Percentiles rank a stretch among this genome's conserved stretches.
phyloP scores from a whole-genome alignment of 108 stramenopile genomes.

The Skeletonema grethae region DNA sequence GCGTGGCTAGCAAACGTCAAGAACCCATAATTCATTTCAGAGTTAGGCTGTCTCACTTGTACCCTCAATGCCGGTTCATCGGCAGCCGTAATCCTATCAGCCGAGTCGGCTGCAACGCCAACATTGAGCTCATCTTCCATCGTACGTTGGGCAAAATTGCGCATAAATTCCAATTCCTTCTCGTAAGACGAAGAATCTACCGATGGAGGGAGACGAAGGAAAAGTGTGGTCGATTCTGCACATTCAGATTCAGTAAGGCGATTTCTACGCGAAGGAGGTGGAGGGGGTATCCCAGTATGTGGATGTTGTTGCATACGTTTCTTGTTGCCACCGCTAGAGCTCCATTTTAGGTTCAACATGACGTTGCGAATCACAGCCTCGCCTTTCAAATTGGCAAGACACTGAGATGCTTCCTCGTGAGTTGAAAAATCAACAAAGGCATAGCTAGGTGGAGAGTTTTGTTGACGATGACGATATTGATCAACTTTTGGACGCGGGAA shows the following conservation, averaged over 20 bases:
- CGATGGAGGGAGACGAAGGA: slow-evolving; percentile 63
- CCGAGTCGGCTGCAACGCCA: slow-evolving; percentile 49
- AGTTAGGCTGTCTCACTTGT: slow-evolving; percentile 42
- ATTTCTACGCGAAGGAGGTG: slow-evolving; percentile 41
- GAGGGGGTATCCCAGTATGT: slow-evolving; percentile 28
- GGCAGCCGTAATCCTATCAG: slow-evolving; percentile 71
- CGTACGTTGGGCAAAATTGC: slow-evolving; percentile 56
- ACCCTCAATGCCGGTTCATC: slow-evolving; percentile 84
- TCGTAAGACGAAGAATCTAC: slow-evolving; percentile 32
- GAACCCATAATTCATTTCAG: slow-evolving; percentile 70
- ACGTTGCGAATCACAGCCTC: slow-evolving; percentile 56
- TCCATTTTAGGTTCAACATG: slow-evolving; percentile 77
- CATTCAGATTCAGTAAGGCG: slow-evolving; percentile 79
- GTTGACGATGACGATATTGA: slow-evolving; percentile 2
- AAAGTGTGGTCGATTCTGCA: slow-evolving; percentile 74
- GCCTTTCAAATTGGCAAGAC: slow-evolving; percentile 60
- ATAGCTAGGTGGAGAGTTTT: slow-evolving; percentile 53
- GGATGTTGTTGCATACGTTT: slow-evolving; percentile 14
- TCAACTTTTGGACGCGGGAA: slow-evolving; percentile 50
- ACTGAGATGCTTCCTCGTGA: slow-evolving; percentile 66
- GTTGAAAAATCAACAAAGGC: slow-evolving; percentile 81
- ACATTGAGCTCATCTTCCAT: slow-evolving; percentile 80
- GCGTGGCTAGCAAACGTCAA: slow-evolving; percentile 88
- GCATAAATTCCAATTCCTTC: slow-evolving; percentile 46
- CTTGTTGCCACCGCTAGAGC: slow-evolving; percentile 35